Evolutionary conservation across 2,329 filamentous ascomycete species (phyloP).

Genomic region (Fusarium lyarnte): DNA sequence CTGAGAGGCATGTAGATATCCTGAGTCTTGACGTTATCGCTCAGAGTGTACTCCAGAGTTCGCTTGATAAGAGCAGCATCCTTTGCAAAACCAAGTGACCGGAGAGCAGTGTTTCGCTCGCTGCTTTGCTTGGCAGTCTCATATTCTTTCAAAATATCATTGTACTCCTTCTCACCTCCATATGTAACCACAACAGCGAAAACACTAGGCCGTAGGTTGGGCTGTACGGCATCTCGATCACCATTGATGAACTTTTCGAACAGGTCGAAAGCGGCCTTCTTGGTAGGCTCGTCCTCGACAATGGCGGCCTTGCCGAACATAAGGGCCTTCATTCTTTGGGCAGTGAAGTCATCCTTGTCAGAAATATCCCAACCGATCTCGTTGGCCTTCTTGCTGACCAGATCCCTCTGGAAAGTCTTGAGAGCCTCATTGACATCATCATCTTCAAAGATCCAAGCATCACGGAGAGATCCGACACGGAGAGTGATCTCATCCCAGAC

Average conservation of each 20-base stretch:
- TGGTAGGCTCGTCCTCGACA: conserved; percentile 79
- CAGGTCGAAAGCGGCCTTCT: conserved; percentile 87
- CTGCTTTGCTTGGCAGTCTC: conserved; percentile 71
- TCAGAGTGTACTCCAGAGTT: conserved; percentile 78
- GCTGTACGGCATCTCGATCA: conserved; percentile 84
- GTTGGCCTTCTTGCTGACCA: conserved; percentile 83
- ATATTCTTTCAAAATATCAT: conserved; percentile 43
- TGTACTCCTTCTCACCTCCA: conserved; percentile 71
- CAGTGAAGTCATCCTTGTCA: conserved; percentile 84
- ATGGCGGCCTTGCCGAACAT: conserved; percentile 87
- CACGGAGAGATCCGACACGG: conserved; percentile 80
- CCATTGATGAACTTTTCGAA: conserved; percentile 85
- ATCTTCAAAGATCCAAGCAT: conserved; percentile 85
- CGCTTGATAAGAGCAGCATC: conserved; percentile 82
- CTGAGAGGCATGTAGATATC: conserved; percentile 91
- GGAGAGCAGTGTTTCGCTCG: conserved; percentile 91
- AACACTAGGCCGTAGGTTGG: conserved; percentile 88
- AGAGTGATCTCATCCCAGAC: conserved; percentile 94
- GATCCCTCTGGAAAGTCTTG: conserved; percentile 82
- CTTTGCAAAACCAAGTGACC: conserved; percentile 81
- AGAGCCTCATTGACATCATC: conserved; percentile 76
- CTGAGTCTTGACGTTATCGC: conserved; percentile 88
- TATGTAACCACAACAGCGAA: conserved; percentile 86
- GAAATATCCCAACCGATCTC: conserved; percentile 89
- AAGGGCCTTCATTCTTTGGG: conserved; percentile 94